Evolutionary conservation across 1,139 yeast species (phyloP).

Genomic region (Torulaspora globosa): DNA sequence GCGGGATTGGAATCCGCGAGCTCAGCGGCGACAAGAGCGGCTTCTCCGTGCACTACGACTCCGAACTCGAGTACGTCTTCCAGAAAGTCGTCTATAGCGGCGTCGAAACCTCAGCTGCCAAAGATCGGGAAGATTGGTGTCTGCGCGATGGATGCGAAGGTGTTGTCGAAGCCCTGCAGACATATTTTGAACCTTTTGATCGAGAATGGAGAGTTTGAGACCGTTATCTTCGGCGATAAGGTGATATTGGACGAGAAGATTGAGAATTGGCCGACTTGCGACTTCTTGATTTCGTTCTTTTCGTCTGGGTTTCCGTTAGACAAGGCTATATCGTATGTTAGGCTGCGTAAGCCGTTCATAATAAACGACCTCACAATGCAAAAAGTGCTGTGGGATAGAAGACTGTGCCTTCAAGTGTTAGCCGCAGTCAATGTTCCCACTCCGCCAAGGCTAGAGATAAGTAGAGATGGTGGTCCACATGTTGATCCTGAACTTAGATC

Average conservation of each 20-base stretch:
- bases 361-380: constrained; percentile 90
- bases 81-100: constrained; percentile 34
- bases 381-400: constrained; percentile 92
- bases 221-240: constrained; percentile 95
- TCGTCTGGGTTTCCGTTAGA: constrained; percentile 96
- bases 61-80: constrained; percentile 32
- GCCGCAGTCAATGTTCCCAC: constrained; percentile 84
- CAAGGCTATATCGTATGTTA: constrained; percentile 88
- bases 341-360: constrained; percentile 81
- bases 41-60: constrained; percentile 13
- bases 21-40: constrained; percentile 5
- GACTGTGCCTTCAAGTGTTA: constrained; percentile 77
- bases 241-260: constrained; percentile 89
- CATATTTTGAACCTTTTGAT: constrained; percentile 82
- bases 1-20: constrained; percentile 6
- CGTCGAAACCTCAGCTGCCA: constrained; percentile 49
- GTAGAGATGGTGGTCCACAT: constrained; percentile 95
- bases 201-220: constrained; percentile 93
- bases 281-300: constrained; percentile 85
- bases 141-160: constrained; percentile 98
- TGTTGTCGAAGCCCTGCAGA: constrained; percentile 91
- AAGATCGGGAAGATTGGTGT: constrained; percentile 93
- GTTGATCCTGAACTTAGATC: constrained; percentile 60
- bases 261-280: constrained; percentile 99
- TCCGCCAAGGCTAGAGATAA: constrained; percentile 80